Evolutionary conservation across 2,329 filamentous ascomycete species (phyloP).

Genomic region (Microdochium nivale): DNA sequence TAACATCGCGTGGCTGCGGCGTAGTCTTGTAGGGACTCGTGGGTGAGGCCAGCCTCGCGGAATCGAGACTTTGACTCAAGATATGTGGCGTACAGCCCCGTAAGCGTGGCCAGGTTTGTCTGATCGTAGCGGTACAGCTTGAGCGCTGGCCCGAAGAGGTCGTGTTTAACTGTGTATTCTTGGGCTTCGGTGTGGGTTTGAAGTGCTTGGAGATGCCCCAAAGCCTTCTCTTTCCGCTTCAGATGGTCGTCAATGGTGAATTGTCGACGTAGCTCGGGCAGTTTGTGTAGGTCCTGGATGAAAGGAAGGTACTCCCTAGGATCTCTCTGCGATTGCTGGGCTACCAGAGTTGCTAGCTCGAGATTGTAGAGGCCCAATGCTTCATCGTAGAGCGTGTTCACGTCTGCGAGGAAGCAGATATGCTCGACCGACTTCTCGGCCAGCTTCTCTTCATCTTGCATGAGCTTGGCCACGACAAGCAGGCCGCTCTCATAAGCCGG

Average conservation of each 20-base stretch:
- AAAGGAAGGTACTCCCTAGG: constrained; percentile 94
- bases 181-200: constrained; percentile 70
- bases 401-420: constrained; percentile 93
- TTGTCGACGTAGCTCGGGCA: constrained; percentile 60
- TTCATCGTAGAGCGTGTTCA: constrained; percentile 84
- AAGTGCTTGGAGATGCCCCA: constrained; percentile 66
- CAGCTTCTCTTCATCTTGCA: constrained; percentile 57
- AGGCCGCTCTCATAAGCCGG: constrained; percentile 85
- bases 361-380: constrained; percentile 87
- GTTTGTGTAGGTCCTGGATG: constrained; percentile 74
- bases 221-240: constrained; percentile 65
- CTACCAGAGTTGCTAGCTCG: constrained; percentile 80
- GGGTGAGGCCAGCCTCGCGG: constrained; percentile 82
- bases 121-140: constrained; percentile 77
- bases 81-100: constrained; percentile 68
- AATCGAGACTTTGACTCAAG: constrained; percentile 68
- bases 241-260: constrained; percentile 90
- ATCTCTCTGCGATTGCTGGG: constrained; percentile 93
- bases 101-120: constrained; percentile 57
- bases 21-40: constrained; percentile 76
- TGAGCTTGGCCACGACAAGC: constrained; percentile 65
- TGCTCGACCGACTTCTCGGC: constrained; percentile 90
- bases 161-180: constrained; percentile 69
- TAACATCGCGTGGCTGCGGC: constrained; percentile 73
- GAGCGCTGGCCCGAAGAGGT: constrained; percentile 70